A percentile compares a stretch with the other conserved stretches of the same genome.
Conservation (phyloP, 2,329 filamentous ascomycete species). For the Juglanconis oblonga region DNA sequence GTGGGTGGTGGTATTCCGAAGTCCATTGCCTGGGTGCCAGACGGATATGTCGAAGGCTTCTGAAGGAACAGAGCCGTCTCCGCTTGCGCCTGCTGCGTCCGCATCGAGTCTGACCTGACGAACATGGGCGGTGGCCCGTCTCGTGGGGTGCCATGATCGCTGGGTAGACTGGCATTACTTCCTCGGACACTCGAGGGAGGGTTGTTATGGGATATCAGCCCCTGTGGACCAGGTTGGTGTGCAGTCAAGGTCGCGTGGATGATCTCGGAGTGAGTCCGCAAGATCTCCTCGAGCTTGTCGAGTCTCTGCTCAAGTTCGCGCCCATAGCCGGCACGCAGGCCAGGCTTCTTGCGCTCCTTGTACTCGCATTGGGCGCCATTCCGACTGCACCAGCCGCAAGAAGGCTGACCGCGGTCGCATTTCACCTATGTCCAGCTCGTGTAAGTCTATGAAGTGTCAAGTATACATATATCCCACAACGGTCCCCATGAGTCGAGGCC, state of each 20-base stretch:
- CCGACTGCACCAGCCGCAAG: slow-evolving; percentile 65
- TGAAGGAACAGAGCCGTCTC: slow-evolving; percentile 61
- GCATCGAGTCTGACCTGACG: slow-evolving; percentile 45
- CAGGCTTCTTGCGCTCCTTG: slow-evolving; percentile 67
- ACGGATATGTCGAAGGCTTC: slow-evolving; percentile 50
- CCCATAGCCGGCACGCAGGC: slow-evolving; percentile 65
- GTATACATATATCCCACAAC: not conserved
- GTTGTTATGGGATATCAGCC: slow-evolving; percentile 23
- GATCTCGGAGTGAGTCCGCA: slow-evolving; percentile 64
- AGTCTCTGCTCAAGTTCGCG: slow-evolving; percentile 71
- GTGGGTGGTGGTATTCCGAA: slow-evolving; percentile 46
- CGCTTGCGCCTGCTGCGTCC: slow-evolving; percentile 47
- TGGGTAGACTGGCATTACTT: slow-evolving; percentile 49
- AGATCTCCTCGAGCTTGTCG: slow-evolving; percentile 65
- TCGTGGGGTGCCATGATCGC: slow-evolving; percentile 55
- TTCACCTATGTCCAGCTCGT: slow-evolving; percentile 50
- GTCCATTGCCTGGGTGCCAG: slow-evolving; percentile 46
- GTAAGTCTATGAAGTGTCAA: not conserved
- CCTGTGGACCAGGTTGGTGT: slow-evolving; percentile 25
- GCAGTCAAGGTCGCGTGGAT: slow-evolving; percentile 54
- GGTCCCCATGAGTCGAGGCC: not conserved
- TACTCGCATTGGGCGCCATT: slow-evolving; percentile 65
- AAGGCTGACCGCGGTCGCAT: slow-evolving; percentile 73
- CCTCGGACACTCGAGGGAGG: slow-evolving; percentile 42
- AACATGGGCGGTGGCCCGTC: slow-evolving; percentile 44